Evolutionary conservation across 306 rosid species (phyloP).

Genomic region (Vigna reflexopilosa): DNA sequence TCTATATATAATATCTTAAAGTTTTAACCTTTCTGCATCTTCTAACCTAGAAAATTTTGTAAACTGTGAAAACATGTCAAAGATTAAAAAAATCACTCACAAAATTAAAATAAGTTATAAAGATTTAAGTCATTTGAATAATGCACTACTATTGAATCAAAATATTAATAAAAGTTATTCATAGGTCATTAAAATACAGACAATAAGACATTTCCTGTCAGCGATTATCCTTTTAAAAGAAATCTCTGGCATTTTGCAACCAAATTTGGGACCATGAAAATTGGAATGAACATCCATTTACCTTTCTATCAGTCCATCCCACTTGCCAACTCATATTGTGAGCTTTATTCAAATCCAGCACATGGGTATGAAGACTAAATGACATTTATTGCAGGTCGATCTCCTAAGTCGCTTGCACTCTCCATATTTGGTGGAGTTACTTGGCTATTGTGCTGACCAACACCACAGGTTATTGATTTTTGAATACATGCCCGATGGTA

Average conservation of each 20-base stretch:
- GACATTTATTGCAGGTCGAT: constrained; percentile 74
- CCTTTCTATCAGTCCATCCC: constrained; percentile 32
- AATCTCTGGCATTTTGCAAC: constrained; percentile 38
- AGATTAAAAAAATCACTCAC: not conserved
- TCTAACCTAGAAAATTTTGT: not conserved
- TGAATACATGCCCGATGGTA: constrained; percentile 79
- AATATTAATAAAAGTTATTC: constrained; percentile 8
- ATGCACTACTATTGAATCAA: not conserved
- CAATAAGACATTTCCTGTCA: constrained; percentile 27
- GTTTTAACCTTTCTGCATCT: constrained; percentile 10
- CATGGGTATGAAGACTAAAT: constrained; percentile 51
- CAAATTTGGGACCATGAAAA: constrained; percentile 52
- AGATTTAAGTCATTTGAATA: constrained; percentile 8
- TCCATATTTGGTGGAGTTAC: constrained; percentile 81
- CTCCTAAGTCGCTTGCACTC: constrained; percentile 78
- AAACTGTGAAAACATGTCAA: constrained; percentile 5
- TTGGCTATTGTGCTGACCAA: constrained; percentile 98
- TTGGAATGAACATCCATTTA: constrained; percentile 29
- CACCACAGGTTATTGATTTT: constrained; percentile 82
- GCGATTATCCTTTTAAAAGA: not conserved
- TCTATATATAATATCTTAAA: not conserved
- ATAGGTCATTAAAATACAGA: constrained; percentile 2
- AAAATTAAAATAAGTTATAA: not conserved
- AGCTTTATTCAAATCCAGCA: constrained; percentile 47
- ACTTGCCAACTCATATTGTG: constrained; percentile 42